These are phyloP conservation scores for Trypanosoma platydactyli DNA, from an alignment of 208 protist species.

Conservation along the genomic window DNA sequence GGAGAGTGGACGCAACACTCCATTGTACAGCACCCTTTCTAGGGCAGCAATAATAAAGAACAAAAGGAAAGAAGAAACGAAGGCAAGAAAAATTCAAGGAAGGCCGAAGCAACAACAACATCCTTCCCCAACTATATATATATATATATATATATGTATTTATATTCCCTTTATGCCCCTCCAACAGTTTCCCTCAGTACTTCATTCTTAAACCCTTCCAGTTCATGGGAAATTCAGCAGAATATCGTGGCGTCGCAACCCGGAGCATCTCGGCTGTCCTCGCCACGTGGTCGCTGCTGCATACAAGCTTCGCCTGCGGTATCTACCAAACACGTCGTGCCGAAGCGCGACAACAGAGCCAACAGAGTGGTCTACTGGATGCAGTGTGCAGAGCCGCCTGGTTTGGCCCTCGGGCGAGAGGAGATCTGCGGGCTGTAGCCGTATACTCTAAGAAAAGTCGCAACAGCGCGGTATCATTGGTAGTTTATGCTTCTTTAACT, in stretches of 20 bases:
- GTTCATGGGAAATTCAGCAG: not conserved
- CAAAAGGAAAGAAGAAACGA: constrained; percentile 3
- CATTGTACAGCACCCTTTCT: constrained; percentile 14
- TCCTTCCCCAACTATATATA: no score
- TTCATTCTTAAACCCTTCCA: constrained; percentile 5
- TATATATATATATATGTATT: no score
- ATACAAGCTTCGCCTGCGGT: constrained; percentile 34
- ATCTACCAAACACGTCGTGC: constrained; percentile 25
- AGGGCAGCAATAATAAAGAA: no score
- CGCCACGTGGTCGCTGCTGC: constrained; percentile 49
- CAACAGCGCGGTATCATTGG: constrained; percentile 40
- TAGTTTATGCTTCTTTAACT: constrained; percentile 39
- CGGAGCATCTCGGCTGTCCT: constrained; percentile 35
- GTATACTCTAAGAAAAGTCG: constrained; percentile 32
- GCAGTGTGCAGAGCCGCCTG: constrained; percentile 44
- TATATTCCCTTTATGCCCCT: constrained; percentile 10
- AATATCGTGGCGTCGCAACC: not conserved
- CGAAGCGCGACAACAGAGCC: constrained; percentile 48
- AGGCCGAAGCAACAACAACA: no score
- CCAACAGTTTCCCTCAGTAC: no score
- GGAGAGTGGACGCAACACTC: constrained; percentile 76
- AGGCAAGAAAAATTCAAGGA: constrained; percentile 13
- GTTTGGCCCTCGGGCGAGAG: constrained; percentile 62
- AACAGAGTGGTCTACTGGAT: constrained; percentile 39
- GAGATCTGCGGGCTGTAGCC: constrained; percentile 24